A percentile compares a stretch with the other conserved stretches of the same genome.
Conservation (phyloP, 352 stramenopile species). For the Pythium volutum region DNA sequence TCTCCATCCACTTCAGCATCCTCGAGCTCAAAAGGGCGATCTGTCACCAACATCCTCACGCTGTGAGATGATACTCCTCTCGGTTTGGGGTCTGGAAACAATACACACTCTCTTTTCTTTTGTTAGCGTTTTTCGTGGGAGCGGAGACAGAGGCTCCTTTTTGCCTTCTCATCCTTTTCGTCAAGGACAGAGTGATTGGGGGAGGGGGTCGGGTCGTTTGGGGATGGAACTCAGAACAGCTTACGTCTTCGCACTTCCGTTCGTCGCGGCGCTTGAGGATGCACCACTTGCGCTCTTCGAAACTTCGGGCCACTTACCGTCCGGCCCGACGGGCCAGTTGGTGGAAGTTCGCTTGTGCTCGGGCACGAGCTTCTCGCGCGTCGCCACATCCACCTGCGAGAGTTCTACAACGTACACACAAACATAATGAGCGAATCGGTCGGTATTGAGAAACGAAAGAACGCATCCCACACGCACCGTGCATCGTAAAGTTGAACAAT, state of each 20-base stretch:
- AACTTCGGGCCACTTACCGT: slow-evolving; percentile 63
- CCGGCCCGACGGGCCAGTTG: slow-evolving; percentile 75
- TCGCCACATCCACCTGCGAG: slow-evolving; percentile 62
- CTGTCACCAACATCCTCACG: slow-evolving; percentile 58
- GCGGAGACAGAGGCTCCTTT: not conserved
- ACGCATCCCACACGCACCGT: slow-evolving; percentile 39
- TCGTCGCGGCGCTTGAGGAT: slow-evolving; percentile 22
- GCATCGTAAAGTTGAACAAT: slow-evolving; percentile 94
- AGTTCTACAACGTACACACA: slow-evolving; percentile 45
- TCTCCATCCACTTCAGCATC: slow-evolving; percentile 21
- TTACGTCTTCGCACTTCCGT: slow-evolving; percentile 28
- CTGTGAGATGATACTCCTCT: slow-evolving; percentile 32
- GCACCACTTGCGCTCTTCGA: slow-evolving; percentile 22
- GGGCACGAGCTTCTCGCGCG: slow-evolving; percentile 78
- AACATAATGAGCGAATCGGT: not conserved
- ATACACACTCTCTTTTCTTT: slow-evolving; percentile 24
- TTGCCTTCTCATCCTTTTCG: slow-evolving; percentile 3
- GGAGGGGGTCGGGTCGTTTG: not conserved
- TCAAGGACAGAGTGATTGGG: not conserved
- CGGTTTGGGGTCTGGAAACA: slow-evolving; percentile 1
- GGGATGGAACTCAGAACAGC: not conserved
- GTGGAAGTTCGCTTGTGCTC: slow-evolving; percentile 57
- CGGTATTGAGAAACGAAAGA: not conserved
- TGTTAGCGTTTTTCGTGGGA: not conserved
- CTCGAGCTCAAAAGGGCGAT: slow-evolving; percentile 4